Base-by-base conservation (phyloP, 2,329 filamentous ascomycete species). In the Penicillium brasilianum region DNA sequence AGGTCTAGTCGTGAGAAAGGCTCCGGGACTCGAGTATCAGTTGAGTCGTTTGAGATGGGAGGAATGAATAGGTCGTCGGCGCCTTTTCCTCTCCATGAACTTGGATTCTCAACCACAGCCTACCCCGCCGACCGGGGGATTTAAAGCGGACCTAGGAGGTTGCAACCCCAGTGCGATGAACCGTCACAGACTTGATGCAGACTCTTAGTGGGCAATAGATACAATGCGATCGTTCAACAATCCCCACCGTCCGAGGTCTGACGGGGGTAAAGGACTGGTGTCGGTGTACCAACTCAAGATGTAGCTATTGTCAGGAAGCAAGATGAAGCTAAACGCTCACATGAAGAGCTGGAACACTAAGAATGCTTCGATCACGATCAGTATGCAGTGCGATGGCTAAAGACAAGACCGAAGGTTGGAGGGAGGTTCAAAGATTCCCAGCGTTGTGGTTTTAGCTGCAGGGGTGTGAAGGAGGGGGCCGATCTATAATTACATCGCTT, bases 21-120 rank as follows among this genome's bases (percentile, higher is more conserved):
- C 41, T 16, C 34, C n/a, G 30, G 18, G 16, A n/a, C 25, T 49
- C 16, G 10, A 2, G 11, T 28, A 30, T 48, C 44, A n/a, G 44
- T n/a, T 48, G 22, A 28, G 14, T 34, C 6, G 3, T 36, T 30
- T 53, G n/a, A 44, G 37, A n/a, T 43, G 22, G n/a, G 18, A 37
- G 37, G 30, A 46, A 46, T 59, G 49, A 14, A 22, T 16, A n/a
- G 6, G 39, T 57, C 34, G 58, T 60, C 53, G 39, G 20, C 50
- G 50, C 43, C 28, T 51, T 62, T 57, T 58, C 48, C 64, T 63
- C 64, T 63, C 65, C 67, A 69, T 69, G 56, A 63, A 67, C 54
- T 36, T 67, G 49, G 32, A 25, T 25, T 53, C 52, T 37, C 44
- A 53, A 43, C 43, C 44, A 25, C 44, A n/a, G 49, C 43, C 22